Evolutionary conservation across 306 rosid species (phyloP).

Genomic region (Lathyrus tuberosus): DNA sequence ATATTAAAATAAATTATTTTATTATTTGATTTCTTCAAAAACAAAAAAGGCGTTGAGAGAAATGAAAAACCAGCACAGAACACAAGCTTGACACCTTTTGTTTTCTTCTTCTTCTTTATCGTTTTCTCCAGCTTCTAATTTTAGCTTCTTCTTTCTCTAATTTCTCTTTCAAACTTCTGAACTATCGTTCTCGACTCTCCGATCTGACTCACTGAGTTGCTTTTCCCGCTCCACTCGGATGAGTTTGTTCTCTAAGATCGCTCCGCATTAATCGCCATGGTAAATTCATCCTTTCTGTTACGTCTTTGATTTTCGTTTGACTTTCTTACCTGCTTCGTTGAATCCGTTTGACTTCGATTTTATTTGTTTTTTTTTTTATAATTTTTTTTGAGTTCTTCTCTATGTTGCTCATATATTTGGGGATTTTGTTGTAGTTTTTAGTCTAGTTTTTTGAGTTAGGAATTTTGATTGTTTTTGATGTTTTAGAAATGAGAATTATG

Average conservation of each 20-base stretch:
- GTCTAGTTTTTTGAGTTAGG: slow-evolving; percentile 1
- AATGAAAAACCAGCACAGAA: slow-evolving; percentile 24
- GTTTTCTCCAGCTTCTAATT: slow-evolving; percentile 59
- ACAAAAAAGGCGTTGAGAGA: slow-evolving; percentile 15
- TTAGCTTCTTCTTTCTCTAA: slow-evolving; percentile 43
- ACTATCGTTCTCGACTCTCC: slow-evolving; percentile 47
- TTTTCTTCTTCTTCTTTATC: slow-evolving; percentile 43
- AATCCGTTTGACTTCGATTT: slow-evolving; percentile 50
- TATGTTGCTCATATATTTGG: background rate
- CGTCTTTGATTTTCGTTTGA: slow-evolving; percentile 43
- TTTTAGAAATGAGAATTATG: slow-evolving; percentile 13
- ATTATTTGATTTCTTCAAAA: background rate
- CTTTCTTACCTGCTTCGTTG: slow-evolving; percentile 54
- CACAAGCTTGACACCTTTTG: slow-evolving; percentile 45
- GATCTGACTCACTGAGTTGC: slow-evolving; percentile 71
- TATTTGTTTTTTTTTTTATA: background rate
- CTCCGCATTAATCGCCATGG: slow-evolving; percentile 79
- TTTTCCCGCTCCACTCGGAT: slow-evolving; percentile 62
- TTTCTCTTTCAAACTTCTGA: slow-evolving; percentile 51
- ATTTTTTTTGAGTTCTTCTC: background rate
- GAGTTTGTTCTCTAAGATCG: slow-evolving; percentile 73
- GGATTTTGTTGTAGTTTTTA: slow-evolving; percentile 18
- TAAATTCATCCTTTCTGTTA: slow-evolving; percentile 39
- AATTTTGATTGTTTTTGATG: slow-evolving; percentile 19
- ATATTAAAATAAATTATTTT: too few relatives aligned